A percentile compares a stretch with the other conserved stretches of the same genome.
These are phyloP conservation scores for Sequoiadendron giganteum DNA, from an alignment of 75 land plant species.

Conservation along the genomic window DNA sequence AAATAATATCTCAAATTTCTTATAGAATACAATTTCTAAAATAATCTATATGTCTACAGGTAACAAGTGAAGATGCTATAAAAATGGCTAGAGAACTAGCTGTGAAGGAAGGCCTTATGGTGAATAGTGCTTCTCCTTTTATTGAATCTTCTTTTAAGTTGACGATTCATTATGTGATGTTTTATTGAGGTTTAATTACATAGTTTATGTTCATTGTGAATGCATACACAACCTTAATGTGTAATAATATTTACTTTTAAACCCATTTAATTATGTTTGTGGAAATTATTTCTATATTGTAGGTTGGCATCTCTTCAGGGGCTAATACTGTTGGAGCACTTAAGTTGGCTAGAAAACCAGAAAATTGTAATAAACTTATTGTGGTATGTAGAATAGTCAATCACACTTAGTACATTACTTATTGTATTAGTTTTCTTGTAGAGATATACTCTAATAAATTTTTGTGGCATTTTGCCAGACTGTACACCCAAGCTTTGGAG, in stretches of 20 bases:
- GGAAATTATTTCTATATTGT: not conserved
- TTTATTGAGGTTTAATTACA: no score
- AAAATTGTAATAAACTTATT: conserved; percentile 81
- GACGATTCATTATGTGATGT: no score
- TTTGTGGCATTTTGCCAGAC: conserved; percentile 29
- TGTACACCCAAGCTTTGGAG: conserved; percentile 79
- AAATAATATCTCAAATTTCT: no score
- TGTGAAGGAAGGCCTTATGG: not conserved
- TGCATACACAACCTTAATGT: no score
- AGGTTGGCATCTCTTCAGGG: conserved; percentile 91
- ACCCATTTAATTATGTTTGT: not conserved
- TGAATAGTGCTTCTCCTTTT: no score
- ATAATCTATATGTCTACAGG: conserved; percentile 25
- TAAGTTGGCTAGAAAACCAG: conserved; percentile 64
- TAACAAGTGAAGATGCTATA: conserved; percentile 74
- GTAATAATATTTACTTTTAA: no score
- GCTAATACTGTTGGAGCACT: conserved; percentile 84
- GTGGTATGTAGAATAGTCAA: conserved; percentile 39
- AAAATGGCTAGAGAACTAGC: conserved; percentile 78
- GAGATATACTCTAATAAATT: not conserved
- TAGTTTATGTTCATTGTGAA: no score
- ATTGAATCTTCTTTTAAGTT: no score
- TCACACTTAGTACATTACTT: not conserved
- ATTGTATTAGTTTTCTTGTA: not conserved
- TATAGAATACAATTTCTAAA: no score